Conservation (phyloP, 768 basidiomycete species). For the Termitomyces sp. region DNA sequence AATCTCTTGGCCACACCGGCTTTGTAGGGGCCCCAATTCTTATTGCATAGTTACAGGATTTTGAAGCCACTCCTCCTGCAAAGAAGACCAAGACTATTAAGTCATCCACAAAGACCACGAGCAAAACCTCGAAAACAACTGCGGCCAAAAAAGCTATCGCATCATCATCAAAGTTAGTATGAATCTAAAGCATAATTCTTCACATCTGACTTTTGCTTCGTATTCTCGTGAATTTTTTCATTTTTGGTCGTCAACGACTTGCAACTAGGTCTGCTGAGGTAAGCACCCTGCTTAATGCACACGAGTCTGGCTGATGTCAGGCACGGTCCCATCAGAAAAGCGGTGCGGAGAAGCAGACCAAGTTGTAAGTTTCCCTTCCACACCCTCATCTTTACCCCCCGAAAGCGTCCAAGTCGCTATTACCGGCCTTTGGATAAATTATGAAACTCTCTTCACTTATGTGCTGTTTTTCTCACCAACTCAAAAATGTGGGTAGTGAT, state of each 20-base stretch:
- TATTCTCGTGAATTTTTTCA: not conserved
- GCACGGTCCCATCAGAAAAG: slow-evolving; percentile 12
- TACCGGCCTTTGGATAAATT: slow-evolving; percentile 28
- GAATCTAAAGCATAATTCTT: not conserved
- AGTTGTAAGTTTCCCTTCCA: slow-evolving; percentile 17
- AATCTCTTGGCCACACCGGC: not conserved
- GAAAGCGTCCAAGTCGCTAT: slow-evolving; percentile 3
- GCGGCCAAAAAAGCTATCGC: slow-evolving; percentile 14
- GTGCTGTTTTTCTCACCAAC: slow-evolving; percentile 57
- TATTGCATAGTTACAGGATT: slow-evolving; percentile 6
- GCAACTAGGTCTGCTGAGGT: slow-evolving; percentile 22
- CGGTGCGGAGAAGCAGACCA: slow-evolving; percentile 9
- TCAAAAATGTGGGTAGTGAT: slow-evolving; percentile 44
- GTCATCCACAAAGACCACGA: slow-evolving; percentile 7
- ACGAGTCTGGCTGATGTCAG: slow-evolving; percentile 10
- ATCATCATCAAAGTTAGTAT: slow-evolving; percentile 12
- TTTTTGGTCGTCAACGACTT: not conserved
- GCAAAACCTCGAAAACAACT: slow-evolving; percentile 13
- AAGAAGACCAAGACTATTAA: slow-evolving; percentile 38
- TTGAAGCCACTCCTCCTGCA: slow-evolving; percentile 20
- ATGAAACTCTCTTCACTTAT: slow-evolving; percentile 60
- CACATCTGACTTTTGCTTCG: not conserved
- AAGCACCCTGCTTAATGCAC: slow-evolving; percentile 9
- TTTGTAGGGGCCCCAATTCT: not conserved
- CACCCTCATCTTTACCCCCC: slow-evolving; percentile 1